Percentiles rank a stretch among this genome's conserved stretches.
Conservation (phyloP, 495 filamentous ascomycete genomes). For the Trichoderma orchidacearum region DNA sequence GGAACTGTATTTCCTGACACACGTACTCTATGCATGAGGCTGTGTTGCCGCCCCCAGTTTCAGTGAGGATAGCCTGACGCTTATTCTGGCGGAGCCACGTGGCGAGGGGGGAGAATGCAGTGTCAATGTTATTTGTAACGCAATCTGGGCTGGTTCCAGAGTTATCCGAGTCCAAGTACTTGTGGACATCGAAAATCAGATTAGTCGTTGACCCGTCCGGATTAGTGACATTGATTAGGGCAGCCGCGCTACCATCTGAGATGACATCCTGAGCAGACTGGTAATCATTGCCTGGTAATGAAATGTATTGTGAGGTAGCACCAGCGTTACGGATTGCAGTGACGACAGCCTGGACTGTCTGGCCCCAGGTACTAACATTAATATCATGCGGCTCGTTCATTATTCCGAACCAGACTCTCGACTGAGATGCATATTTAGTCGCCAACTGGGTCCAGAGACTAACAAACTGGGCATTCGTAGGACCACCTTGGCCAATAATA, state of each 20-base stretch:
- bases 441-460: constrained; percentile 40
- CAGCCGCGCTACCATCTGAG: constrained; percentile 23
- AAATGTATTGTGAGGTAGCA: constrained; percentile 35
- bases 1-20: constrained; percentile 19
- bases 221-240: constrained; percentile 33
- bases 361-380: constrained; percentile 35
- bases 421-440: constrained; percentile 29
- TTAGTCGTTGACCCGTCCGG: constrained; percentile 31
- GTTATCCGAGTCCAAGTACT: constrained; percentile 43
- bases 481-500: constrained; percentile 43
- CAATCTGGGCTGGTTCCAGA: constrained; percentile 38
- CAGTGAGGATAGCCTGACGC: constrained; percentile 32
- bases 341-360: constrained; percentile 37
- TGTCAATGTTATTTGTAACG: constrained; percentile 29
- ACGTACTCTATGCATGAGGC: constrained; percentile 25
- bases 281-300: constrained; percentile 31
- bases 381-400: constrained; percentile 36
- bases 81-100: constrained; percentile 32
- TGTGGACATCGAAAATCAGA: constrained; percentile 38
- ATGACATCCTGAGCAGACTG: constrained; percentile 29
- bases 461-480: constrained; percentile 35
- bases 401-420: constrained; percentile 37
- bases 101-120: constrained; percentile 30
- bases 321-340: constrained; percentile 40
- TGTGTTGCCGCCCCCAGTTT: constrained; percentile 38